Percentiles rank a stretch among this genome's conserved stretches.
Conservation (phyloP, 192 early-diverging fungal species). For the Coemansia sp. region DNA sequence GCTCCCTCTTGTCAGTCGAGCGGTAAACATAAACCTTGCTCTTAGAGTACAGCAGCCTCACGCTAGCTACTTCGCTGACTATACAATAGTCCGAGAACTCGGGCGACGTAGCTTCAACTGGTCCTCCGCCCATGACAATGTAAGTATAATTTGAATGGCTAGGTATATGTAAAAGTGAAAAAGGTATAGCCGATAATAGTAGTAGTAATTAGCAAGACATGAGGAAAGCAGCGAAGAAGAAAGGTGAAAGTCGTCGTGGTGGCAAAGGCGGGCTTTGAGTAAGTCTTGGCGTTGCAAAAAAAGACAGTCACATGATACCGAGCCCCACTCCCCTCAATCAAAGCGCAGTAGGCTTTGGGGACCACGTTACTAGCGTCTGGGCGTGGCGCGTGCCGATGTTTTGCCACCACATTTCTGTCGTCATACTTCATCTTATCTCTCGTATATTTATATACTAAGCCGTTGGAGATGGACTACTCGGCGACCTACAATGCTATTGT, state of each 20-base stretch:
- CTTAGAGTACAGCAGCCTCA: slow-evolving; percentile 66
- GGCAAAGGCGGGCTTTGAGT: neutral
- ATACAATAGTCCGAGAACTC: slow-evolving; percentile 58
- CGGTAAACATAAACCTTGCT: slow-evolving; percentile 77
- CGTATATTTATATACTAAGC: neutral
- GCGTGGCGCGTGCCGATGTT: neutral
- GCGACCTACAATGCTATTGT: slow-evolving; percentile 10
- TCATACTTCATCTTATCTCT: neutral
- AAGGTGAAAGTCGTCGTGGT: neutral
- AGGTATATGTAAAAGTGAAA: neutral
- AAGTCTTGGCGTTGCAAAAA: slow-evolving; percentile 23
- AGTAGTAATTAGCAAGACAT: neutral
- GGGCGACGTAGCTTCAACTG: slow-evolving; percentile 42
- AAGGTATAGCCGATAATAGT: neutral
- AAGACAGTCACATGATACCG: neutral
- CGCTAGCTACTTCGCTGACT: slow-evolving; percentile 48
- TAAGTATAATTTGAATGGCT: neutral
- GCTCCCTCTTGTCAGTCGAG: slow-evolving; percentile 60
- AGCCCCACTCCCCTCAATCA: slow-evolving; percentile 1
- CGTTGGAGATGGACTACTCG: slow-evolving; percentile 5
- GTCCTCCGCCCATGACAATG: slow-evolving; percentile 49
- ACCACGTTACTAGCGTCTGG: neutral
- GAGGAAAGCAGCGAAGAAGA: neutral
- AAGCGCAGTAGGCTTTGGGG: slow-evolving; percentile 3
- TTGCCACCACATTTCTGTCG: neutral